These are phyloP conservation scores for Eragrostis nindensis DNA, from an alignment of 176 grass and related monocot species.

Conservation along the genomic window DNA sequence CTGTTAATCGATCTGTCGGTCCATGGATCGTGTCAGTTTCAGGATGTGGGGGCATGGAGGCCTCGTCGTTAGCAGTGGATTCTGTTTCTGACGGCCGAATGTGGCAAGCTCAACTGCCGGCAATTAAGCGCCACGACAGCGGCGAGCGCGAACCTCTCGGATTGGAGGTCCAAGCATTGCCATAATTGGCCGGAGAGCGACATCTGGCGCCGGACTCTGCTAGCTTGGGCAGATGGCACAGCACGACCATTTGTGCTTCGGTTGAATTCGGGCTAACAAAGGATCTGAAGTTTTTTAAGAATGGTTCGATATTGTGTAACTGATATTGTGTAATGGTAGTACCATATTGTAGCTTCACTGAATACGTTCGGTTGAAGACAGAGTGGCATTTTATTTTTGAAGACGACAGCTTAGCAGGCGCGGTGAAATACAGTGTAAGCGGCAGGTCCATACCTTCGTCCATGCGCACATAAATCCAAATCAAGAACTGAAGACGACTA, in stretches of 20 bases:
- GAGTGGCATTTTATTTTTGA: neutral
- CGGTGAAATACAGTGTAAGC: conserved; percentile 5
- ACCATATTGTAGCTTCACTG: no score
- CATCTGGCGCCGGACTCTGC: neutral
- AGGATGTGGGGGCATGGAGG: no score
- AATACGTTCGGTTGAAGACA: neutral
- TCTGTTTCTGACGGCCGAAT: neutral
- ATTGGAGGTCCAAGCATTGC: neutral
- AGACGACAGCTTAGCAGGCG: neutral
- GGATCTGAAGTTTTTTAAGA: neutral
- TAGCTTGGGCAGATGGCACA: neutral
- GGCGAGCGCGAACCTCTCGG: conserved; percentile 27
- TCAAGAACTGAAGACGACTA: conserved; percentile 7
- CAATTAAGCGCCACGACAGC: conserved; percentile 35
- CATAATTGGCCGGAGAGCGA: conserved; percentile 26
- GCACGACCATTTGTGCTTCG: neutral
- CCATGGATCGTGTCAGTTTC: neutral
- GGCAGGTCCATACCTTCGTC: neutral
- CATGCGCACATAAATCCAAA: neutral
- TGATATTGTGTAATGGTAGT: no score
- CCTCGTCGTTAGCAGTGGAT: neutral
- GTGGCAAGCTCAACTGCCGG: conserved; percentile 35
- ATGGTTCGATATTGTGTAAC: neutral
- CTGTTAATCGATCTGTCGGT: neutral
- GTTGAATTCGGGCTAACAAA: neutral